Evolutionary conservation across 257 asterid genomes (phyloP).

Genomic region (Plantago elongata): DNA sequence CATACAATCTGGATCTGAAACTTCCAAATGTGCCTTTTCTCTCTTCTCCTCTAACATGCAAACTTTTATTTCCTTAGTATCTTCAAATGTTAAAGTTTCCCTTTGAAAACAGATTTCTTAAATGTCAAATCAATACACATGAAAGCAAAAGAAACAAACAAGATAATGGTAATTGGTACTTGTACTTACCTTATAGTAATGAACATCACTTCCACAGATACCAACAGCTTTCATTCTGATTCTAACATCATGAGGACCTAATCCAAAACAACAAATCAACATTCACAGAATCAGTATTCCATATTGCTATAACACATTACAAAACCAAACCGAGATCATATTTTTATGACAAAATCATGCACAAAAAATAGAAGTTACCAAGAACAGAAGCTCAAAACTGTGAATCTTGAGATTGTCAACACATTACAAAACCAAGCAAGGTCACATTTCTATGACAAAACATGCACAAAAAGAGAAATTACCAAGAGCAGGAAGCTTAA

Average conservation of each 20-base stretch:
- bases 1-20: too few species aligned
- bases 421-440: not conserved
- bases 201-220: conserved; percentile 98
- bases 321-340: not conserved
- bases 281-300: too few species aligned
- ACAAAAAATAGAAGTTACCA: not conserved
- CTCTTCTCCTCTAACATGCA: too few species aligned
- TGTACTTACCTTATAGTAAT: conserved; percentile 62
- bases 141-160: too few species aligned
- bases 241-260: conserved; percentile 85
- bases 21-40: too few species aligned
- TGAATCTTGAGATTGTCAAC: not conserved
- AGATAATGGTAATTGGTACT: too few species aligned
- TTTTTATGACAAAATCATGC: not conserved
- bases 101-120: too few species aligned
- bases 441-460: not conserved
- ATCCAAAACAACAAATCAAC: not conserved
- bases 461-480: not conserved
- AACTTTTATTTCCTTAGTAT: too few species aligned
- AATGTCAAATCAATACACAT: too few species aligned
- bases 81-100: too few species aligned
- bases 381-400: not conserved
- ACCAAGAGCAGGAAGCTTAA: not conserved
- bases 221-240: conserved; percentile 95
- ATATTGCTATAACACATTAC: not conserved